phyloP scores from a whole-genome alignment of 2,329 filamentous ascomycete genomes.

The Myotisia sp. region DNA sequence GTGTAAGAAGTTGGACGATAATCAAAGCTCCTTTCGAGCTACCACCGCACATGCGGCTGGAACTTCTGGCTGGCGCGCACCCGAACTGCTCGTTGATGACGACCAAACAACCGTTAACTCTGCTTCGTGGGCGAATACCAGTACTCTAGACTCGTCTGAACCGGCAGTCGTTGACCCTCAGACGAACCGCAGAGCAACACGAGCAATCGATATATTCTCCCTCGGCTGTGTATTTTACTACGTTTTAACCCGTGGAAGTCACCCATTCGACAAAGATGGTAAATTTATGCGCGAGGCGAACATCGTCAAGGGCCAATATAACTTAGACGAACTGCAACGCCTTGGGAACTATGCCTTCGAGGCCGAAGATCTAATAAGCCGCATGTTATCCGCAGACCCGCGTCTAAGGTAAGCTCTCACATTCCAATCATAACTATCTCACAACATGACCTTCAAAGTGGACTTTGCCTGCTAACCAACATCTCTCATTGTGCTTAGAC shows the following conservation, averaged over 20 bases:
- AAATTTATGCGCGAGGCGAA: constrained; percentile 94
- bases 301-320: constrained; percentile 78
- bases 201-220: constrained; percentile 94
- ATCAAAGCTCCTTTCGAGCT: constrained; percentile 85
- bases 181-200: constrained; percentile 66
- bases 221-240: constrained; percentile 98
- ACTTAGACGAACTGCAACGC: constrained; percentile 54
- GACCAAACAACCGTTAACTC: constrained; percentile 39
- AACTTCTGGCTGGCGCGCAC: constrained; percentile 91
- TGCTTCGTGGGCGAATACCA: constrained; percentile 19
- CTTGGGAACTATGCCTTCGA: constrained; percentile 76
- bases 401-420: constrained; percentile 41
- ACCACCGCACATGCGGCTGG: constrained; percentile 88
- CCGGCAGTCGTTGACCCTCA: constrained; percentile 41
- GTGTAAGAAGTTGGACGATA: constrained; percentile 90
- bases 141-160: constrained; percentile 32
- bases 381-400: constrained; percentile 59
- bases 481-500: constrained; percentile 25
- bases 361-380: constrained; percentile 69
- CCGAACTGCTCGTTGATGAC: constrained; percentile 75
- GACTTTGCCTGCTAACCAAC: neutral
- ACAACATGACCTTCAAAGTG: neutral
- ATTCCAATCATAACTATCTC: too few species aligned
- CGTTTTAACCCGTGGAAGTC: constrained; percentile 80
- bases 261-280: constrained; percentile 89